phyloP scores from a whole-genome alignment of 768 basidiomycete genomes.

The Brasilioporus rufonigricans region DNA sequence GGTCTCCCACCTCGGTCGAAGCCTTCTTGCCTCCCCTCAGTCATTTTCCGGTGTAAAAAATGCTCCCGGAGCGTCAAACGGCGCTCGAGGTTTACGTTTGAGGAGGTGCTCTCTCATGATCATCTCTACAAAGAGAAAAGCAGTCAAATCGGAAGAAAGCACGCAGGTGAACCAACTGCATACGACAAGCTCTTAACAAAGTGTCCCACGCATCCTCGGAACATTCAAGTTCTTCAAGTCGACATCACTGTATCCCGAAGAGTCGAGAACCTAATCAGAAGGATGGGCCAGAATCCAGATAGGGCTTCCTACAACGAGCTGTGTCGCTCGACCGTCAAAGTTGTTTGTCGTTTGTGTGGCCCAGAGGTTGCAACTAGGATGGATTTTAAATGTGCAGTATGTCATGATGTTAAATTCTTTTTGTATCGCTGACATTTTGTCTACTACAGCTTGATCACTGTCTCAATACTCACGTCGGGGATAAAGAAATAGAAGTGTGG shows the following conservation, averaged over 20 bases:
- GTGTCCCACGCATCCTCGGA: neutral
- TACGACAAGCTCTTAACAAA: neutral
- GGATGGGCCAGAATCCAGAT: constrained; percentile 5
- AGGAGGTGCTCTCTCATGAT: constrained; percentile 3
- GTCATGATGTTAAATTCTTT: neutral
- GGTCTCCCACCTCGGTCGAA: neutral
- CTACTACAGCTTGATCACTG: constrained; percentile 8
- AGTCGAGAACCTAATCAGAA: constrained; percentile 10
- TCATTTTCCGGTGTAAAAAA: constrained; percentile 11
- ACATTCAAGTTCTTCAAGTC: constrained; percentile 1
- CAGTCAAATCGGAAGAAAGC: neutral
- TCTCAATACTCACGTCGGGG: neutral
- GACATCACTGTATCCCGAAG: constrained; percentile 3
- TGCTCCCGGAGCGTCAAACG: neutral
- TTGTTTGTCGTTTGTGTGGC: constrained; percentile 7
- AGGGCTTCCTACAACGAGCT: neutral
- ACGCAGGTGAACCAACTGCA: neutral
- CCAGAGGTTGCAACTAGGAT: neutral
- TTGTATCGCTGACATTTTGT: neutral
- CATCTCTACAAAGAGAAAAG: constrained; percentile 3
- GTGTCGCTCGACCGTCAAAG: constrained; percentile 1
- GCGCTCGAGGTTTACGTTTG: neutral
- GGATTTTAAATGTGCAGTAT: constrained; percentile 6
- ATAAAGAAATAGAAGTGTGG: constrained; percentile 4
- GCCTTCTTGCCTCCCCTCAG: constrained; percentile 2